A percentile compares a stretch with the other conserved stretches of the same genome.
Conservation (phyloP, 2,329 filamentous ascomycete genomes). For the Exophiala mesophila region DNA sequence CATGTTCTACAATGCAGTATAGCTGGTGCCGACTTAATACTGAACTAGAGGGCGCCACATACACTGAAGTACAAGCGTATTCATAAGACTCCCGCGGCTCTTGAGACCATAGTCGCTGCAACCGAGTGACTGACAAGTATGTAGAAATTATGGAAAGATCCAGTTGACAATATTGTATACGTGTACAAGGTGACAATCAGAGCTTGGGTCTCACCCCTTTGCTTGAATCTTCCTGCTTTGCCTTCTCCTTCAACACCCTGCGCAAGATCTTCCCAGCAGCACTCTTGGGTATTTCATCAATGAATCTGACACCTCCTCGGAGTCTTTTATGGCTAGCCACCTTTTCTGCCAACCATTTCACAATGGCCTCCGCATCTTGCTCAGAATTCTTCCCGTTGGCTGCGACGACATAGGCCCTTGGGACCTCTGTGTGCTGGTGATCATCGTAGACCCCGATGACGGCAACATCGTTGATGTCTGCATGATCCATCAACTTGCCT, state of each 20-base stretch:
- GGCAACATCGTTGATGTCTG: constrained; percentile 41
- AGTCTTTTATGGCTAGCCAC: constrained; percentile 34
- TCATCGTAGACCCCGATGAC: constrained; percentile 41
- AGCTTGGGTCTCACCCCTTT: constrained; percentile 37
- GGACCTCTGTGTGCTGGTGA: constrained; percentile 36
- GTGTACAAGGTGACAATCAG: too few species aligned
- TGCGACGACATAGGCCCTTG: constrained; percentile 43
- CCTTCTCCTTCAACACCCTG: constrained; percentile 40
- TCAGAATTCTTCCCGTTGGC: constrained; percentile 43
- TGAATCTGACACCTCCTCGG: constrained; percentile 34
- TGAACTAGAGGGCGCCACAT: too few species aligned
- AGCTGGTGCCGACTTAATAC: too few species aligned
- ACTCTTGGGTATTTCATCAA: constrained; percentile 30
- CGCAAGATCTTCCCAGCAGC: constrained; percentile 46
- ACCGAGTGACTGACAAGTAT: too few species aligned
- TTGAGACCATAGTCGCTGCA: too few species aligned
- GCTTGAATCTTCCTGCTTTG: constrained; percentile 34
- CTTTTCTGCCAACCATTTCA: constrained; percentile 28
- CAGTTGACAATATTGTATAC: too few species aligned
- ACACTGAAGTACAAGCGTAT: too few species aligned
- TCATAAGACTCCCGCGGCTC: too few species aligned
- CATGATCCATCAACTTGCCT: constrained; percentile 41
- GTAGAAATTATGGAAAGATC: too few species aligned
- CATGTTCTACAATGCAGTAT: too few species aligned
- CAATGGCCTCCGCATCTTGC: constrained; percentile 32